Conservation (phyloP, 108 stramenopile genomes). For the Chaetoceros tenuissimus region DNA sequence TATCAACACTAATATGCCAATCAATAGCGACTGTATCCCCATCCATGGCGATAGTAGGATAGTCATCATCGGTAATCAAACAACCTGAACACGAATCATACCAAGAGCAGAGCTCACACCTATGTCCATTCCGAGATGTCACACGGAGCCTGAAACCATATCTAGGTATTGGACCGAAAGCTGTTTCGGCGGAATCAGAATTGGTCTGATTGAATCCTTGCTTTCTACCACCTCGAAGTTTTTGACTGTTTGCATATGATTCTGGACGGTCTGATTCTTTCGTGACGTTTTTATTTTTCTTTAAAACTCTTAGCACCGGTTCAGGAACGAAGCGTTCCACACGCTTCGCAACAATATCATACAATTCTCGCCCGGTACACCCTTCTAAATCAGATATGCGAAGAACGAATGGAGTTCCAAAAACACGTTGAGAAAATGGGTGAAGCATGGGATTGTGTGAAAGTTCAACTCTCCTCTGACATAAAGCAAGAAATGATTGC, state of each 20-base stretch:
- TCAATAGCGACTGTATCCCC: constrained; percentile 82
- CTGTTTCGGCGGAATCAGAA: constrained; percentile 59
- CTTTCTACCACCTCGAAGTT: constrained; percentile 16
- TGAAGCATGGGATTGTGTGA: constrained; percentile 55
- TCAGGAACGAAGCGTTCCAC: constrained; percentile 52
- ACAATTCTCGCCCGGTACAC: constrained; percentile 64
- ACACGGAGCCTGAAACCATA: constrained; percentile 79
- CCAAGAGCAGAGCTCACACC: constrained; percentile 78
- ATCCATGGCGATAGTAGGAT: constrained; percentile 57
- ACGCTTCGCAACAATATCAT: constrained; percentile 60
- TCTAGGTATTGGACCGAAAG: constrained; percentile 64
- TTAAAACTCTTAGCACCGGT: constrained; percentile 25
- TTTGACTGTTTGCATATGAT: not conserved
- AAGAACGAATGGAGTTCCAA: constrained; percentile 75
- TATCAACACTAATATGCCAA: constrained; percentile 83
- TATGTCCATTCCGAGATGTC: constrained; percentile 64
- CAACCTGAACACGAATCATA: constrained; percentile 83
- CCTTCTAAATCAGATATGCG: constrained; percentile 59
- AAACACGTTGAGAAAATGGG: constrained; percentile 56
- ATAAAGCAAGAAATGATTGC: constrained; percentile 63
- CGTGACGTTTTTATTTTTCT: constrained; percentile 1
- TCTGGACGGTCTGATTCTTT: not conserved
- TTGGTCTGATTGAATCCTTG: constrained; percentile 41
- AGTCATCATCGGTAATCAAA: constrained; percentile 72
- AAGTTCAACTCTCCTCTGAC: constrained; percentile 65